Evolutionary conservation across 768 basidiomycete genomes (phyloP).

Genomic region (Crepidotus variabilis): DNA sequence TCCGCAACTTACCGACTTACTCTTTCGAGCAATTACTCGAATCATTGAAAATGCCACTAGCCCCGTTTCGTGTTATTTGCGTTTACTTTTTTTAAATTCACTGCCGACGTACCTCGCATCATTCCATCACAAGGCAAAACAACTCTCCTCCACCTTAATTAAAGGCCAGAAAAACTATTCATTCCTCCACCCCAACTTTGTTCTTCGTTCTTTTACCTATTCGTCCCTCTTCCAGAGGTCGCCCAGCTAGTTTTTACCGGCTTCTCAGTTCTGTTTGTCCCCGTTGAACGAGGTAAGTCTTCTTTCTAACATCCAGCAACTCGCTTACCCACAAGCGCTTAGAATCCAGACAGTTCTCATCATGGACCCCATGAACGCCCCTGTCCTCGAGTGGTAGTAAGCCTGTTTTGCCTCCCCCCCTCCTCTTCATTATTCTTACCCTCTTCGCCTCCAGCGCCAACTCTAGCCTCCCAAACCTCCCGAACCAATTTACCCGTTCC

Average conservation of each 20-base stretch:
- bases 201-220: no score
- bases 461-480: neutral
- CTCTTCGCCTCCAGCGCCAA: neutral
- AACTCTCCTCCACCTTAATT: neutral
- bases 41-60: neutral
- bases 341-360: neutral
- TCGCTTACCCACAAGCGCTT: neutral
- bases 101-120: neutral
- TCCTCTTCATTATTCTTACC: neutral
- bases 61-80: neutral
- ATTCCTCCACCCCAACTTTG: no score
- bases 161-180: no score
- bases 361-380: neutral
- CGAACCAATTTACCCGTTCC: neutral
- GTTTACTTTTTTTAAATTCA: neutral
- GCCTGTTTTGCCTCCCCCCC: neutral
- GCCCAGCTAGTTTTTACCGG: neutral
- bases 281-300: neutral
- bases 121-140: neutral
- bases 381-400: neutral
- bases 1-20: neutral
- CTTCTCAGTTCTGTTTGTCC: neutral
- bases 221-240: neutral
- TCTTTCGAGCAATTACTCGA: neutral
- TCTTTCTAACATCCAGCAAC: neutral